Percentiles rank a stretch among this genome's conserved stretches.
Evolutionary conservation across 257 asterid species (phyloP).

Genomic region (Solanum pinnatisectum): DNA sequence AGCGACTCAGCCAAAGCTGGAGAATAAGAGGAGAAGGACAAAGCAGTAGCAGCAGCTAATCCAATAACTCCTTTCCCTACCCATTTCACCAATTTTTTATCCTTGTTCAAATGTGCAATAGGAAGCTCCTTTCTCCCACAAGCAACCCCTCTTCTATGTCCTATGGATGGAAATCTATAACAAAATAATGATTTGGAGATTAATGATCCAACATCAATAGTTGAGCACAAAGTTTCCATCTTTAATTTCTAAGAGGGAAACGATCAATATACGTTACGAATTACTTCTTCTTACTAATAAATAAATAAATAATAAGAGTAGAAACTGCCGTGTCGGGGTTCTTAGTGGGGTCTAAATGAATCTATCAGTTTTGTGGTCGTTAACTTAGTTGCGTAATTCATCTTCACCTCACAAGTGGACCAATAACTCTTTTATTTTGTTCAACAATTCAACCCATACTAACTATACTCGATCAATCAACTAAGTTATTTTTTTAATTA

Average conservation of each 20-base stretch:
- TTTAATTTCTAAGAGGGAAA: not conserved
- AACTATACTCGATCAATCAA: too few species aligned
- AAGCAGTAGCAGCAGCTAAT: constrained; percentile 77
- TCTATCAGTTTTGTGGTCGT: constrained; percentile 50
- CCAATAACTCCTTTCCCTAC: constrained; percentile 52
- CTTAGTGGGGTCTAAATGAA: constrained; percentile 30
- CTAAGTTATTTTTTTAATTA: too few species aligned
- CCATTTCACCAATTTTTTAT: constrained; percentile 28
- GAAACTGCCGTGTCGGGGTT: not conserved
- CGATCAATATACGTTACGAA: not conserved
- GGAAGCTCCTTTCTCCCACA: constrained; percentile 10
- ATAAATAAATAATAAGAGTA: too few species aligned
- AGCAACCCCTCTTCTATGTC: constrained; percentile 15
- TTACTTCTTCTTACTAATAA: not conserved
- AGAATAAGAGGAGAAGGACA: constrained; percentile 37
- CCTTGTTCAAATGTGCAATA: not conserved
- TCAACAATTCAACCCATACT: not conserved
- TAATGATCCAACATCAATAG: constrained; percentile 32
- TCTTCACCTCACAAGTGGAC: constrained; percentile 11
- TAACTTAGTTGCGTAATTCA: constrained; percentile 36
- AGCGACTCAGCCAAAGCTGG: constrained; percentile 69
- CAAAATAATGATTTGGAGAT: constrained; percentile 25
- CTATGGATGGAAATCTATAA: constrained; percentile 13
- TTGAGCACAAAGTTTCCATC: constrained; percentile 57
- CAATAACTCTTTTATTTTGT: not conserved